A percentile compares a stretch with the other conserved stretches of the same genome.
These are phyloP conservation scores for Daldinia decipiens DNA, from an alignment of 495 filamentous ascomycete genomes.

Conservation along the genomic window DNA sequence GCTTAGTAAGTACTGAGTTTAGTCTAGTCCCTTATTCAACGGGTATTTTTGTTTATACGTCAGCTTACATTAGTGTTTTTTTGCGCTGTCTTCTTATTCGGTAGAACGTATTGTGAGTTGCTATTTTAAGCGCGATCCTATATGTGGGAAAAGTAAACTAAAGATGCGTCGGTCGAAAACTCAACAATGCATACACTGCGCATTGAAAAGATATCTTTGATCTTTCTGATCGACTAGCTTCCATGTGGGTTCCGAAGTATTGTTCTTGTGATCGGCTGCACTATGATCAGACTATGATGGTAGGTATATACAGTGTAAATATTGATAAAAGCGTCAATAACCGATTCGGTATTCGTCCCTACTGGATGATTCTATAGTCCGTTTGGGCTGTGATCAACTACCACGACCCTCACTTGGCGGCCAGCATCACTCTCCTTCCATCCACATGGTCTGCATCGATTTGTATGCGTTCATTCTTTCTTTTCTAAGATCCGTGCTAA, in stretches of 20 bases:
- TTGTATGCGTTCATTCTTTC: background rate
- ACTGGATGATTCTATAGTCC: background rate
- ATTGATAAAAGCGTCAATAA: background rate
- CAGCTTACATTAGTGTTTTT: background rate
- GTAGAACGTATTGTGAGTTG: background rate
- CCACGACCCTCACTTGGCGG: background rate
- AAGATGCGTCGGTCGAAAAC: background rate
- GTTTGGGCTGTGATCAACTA: background rate
- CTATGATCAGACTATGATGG: background rate
- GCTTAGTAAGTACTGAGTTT: background rate
- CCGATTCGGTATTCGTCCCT: background rate
- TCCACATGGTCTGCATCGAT: too few species aligned
- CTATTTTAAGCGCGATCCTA: conserved; percentile 3
- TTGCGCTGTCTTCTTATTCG: background rate
- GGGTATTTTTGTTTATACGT: background rate
- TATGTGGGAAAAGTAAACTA: background rate
- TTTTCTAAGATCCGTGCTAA: background rate
- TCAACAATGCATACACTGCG: background rate
- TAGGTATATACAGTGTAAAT: background rate
- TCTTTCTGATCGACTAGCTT: background rate
- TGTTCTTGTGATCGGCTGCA: background rate
- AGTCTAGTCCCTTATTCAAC: background rate
- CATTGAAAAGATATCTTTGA: background rate
- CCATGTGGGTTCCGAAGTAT: background rate
- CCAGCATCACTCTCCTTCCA: background rate